Base-by-base conservation (phyloP, 768 basidiomycete genomes). In the Pleurotus eryngii region DNA sequence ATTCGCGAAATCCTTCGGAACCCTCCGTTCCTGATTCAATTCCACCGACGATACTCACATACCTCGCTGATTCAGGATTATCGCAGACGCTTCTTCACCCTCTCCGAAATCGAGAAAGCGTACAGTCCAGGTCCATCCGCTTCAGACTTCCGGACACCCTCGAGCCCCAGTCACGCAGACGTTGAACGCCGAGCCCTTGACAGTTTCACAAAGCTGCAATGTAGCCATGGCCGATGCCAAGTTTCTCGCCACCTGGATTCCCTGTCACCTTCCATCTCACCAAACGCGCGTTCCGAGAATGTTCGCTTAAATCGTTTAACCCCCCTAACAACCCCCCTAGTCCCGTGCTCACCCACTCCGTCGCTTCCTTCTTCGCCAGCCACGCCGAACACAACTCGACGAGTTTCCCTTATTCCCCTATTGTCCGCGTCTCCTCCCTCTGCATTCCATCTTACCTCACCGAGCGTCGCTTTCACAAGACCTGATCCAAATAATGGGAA, bases 41-140 rank as follows among this genome's bases (percentile, higher is more conserved):
- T 45, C n/a, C 42, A 17, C 42, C 42, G 42, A 45, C 7, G 42
- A 35, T 11, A 35, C 42, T 45, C n/a, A 45, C 42, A 45, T 17
- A 22, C 20, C 42, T 45, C 38, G 2, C 15, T 37, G 15, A 22
- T 40, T 8, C 67, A 76, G 66, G 72, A 74, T 57, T 76, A 78
- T 61, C 69, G 68, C 45, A 48, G 63, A 22, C 67, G 73, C 3
- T 78, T 72, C 60, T 60, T 68, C 20, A 66, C 65, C n/a, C 61
- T 71, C 35, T 63, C 64, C 12, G 60, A 47, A 46, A 60, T 58
- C 24, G 43, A 59, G 35, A 62, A 67, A 37, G 57, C 47, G 50
- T 30, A 40, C 57, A 50, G 57, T 17, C 30, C 60, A 58, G 46
- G 46, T 46, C 42, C 46, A 12, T 17, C n/a, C 15, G 42, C 42